Evolutionary conservation across 768 basidiomycete species (phyloP), one percentile per base, ranked within the genome.

Genomic region (Serpula lacrymans): DNA sequence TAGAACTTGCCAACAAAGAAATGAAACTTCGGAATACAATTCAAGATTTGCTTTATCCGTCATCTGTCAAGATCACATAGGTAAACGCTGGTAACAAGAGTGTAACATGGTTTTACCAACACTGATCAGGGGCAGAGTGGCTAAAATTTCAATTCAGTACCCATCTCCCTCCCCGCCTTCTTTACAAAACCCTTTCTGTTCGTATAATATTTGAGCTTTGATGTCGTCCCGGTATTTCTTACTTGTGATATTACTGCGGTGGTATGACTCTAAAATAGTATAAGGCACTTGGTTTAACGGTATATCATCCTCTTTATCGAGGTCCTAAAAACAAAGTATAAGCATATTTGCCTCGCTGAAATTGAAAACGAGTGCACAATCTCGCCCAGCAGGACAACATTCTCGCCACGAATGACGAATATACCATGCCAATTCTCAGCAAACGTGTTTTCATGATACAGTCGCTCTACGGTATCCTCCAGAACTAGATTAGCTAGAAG

Each of bases 151-250:
- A 11, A 18, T 18, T 62, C 54, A 96, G 63, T 97, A 98, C 9
- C 91, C 91, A 61, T 97, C 95, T 6, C 94, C 94, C 68, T 97
- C 95, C 26, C 91, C 89, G 9, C 92, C 93, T 60, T 97, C 95
- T 60, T 84, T 90, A 58, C 84, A 91, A 63, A 95, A 98, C 2
- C 95, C 95, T 50, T 82, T 80, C 59, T 88, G 74, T 58, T 88
- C 80, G 53, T 76, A 88, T 43, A 98, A 67, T 29, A 95, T 75
- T 53, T 88, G 77, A 24, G 91, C 80, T 63, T 90, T 92, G 55
- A 69, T 63, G 41, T 90, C 86, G 51, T 96, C 94, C n/a, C 80
- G 77, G 39, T 75, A 70, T 57, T 88, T 87, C 66, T 86, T 88
- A 41, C 63, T 64, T 42, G 86, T 84, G 39, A 81, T 73, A 32